phyloP scores from a whole-genome alignment of 176 grass and related monocot genomes.

The Tillandsia leiboldiana region DNA sequence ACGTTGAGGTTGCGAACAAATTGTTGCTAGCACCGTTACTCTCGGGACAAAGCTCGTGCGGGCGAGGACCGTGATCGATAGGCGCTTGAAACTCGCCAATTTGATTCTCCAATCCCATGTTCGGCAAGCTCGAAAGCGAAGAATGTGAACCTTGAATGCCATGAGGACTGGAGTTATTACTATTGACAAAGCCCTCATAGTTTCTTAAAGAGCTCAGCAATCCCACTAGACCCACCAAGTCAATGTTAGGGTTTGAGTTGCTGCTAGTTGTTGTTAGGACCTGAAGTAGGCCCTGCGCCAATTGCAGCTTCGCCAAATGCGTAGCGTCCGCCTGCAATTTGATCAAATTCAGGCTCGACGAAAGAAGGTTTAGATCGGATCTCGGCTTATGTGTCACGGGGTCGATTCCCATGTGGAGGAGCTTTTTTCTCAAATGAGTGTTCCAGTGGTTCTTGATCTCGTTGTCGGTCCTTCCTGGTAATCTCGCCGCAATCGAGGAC shows the following conservation, averaged over 20 bases:
- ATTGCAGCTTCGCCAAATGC: constrained; percentile 39
- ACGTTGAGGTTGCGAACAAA: not conserved
- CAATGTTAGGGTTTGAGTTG: constrained; percentile 9
- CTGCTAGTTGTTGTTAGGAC: constrained; percentile 20
- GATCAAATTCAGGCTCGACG: constrained; percentile 32
- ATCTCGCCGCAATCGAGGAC: constrained; percentile 55
- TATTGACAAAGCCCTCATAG: too few species aligned
- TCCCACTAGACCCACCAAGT: constrained; percentile 34
- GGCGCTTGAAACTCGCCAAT: not conserved
- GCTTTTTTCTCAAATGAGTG: constrained; percentile 80
- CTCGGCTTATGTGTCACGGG: constrained; percentile 70
- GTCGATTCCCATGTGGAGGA: constrained; percentile 68
- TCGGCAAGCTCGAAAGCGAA: not conserved
- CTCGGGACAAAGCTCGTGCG: constrained; percentile 9
- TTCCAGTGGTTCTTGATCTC: constrained; percentile 99
- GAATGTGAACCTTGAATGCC: too few species aligned
- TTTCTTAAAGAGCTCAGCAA: too few species aligned
- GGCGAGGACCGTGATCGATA: constrained; percentile 12
- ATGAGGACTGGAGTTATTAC: too few species aligned
- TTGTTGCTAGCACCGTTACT: not conserved
- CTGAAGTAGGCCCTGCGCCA: constrained; percentile 52
- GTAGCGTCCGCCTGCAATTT: constrained; percentile 41
- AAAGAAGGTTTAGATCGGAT: constrained; percentile 38
- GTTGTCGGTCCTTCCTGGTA: constrained; percentile 71
- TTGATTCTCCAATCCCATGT: not conserved